Evolutionary conservation across 2,329 filamentous ascomycete genomes (phyloP), one percentile per base, ranked within the genome.

Genomic region (Tolypocladium ovalisporum): DNA sequence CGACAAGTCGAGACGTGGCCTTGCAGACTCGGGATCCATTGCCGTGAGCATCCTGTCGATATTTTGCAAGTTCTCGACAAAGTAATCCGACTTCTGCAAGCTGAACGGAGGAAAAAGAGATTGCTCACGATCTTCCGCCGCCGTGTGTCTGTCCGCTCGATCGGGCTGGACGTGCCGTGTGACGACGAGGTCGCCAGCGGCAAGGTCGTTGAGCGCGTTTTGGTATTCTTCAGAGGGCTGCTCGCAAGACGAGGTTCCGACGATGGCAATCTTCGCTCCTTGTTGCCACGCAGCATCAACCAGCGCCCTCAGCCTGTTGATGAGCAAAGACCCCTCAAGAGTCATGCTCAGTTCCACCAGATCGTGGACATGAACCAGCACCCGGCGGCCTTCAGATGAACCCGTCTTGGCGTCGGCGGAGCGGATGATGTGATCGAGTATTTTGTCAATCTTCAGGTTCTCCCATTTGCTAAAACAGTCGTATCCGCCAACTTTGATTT

Each of bases 311-410:
- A 99, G 74, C 58, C 86, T 84, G 44, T 78, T 75, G 9, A 97
- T 73, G 36, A 97, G 81, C 27, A 81, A 79, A 2, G 82, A 78
- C 13, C 90, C 90, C 58, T 90, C 84, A 7, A 80, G 70, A 1
- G 88, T 86, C 66, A 82, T 81, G 64, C 80, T 83, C 10, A 99
- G 77, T 61, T 95, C 89, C 56, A 88, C 84, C 65, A 90, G 88
- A 68, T 97, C 90, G 67, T 88, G 83, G 15, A 96, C 75, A 64
- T 90, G 90, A 42, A 95, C 77, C 58, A 97, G 85, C 9, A 91
- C 78, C 29, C 78, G 78, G 27, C 69, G 77, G 67, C 65, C 67
- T 63, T 67, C 65, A 8, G 62, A 52, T 34, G 62, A 60, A 7
- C 69, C 63, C 24, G 69, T 62, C 57, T 71, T 73, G 24, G 66